phyloP scores from a whole-genome alignment of 345 rosid species.

The Stellera chamaejasme region DNA sequence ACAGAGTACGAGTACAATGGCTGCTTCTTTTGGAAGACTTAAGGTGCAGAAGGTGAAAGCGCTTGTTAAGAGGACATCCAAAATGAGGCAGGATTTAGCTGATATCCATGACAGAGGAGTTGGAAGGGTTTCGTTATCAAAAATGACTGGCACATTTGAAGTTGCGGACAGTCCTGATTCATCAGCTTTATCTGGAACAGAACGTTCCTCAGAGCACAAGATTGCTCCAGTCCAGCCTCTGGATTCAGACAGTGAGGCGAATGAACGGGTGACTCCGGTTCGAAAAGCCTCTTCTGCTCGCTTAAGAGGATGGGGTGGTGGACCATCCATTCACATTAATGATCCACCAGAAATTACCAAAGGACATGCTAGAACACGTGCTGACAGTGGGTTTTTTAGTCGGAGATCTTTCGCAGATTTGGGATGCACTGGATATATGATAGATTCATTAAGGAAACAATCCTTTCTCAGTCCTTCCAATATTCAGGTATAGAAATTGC shows the following conservation, averaged over 20 bases:
- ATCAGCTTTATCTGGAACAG: background rate
- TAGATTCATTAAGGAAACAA: constrained; percentile 56
- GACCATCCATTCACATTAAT: constrained; percentile 18
- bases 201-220: constrained; percentile 3
- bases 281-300: constrained; percentile 29
- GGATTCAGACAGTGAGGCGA: constrained; percentile 16
- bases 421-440: constrained; percentile 63
- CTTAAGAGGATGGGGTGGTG: constrained; percentile 50
- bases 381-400: constrained; percentile 57
- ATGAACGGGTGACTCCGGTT: constrained; percentile 21
- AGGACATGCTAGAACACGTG: constrained; percentile 18
- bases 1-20: constrained; percentile 8
- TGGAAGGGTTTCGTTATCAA: constrained; percentile 4
- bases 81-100: constrained; percentile 22
- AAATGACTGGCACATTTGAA: constrained; percentile 10
- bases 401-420: constrained; percentile 56
- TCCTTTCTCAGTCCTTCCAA: constrained; percentile 59
- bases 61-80: constrained; percentile 37
- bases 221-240: constrained; percentile 4
- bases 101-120: constrained; percentile 10
- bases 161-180: background rate
- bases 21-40: constrained; percentile 41
- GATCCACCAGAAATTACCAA: constrained; percentile 20
- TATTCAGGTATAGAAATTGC: constrained; percentile 53
- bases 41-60: constrained; percentile 55